Percentiles rank a stretch among this genome's conserved stretches.
These are phyloP conservation scores for Pyrenochaeta sp. DNA, from an alignment of 2,329 filamentous ascomycete species.

Conservation along the genomic window DNA sequence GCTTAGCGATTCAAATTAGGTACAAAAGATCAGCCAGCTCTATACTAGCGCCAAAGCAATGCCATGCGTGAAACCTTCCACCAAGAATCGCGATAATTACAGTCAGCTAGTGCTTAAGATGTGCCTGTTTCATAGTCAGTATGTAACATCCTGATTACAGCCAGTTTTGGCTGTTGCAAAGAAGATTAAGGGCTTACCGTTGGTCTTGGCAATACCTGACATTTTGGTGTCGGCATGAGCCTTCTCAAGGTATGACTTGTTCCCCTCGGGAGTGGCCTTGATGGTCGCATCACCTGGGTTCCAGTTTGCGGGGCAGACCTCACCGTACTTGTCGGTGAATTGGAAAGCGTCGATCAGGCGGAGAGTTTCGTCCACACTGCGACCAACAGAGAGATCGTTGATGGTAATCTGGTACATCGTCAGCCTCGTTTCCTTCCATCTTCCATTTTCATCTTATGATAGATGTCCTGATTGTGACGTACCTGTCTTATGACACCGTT, in stretches of 20 bases:
- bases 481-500: conserved; percentile 64
- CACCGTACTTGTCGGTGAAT: conserved; percentile 53
- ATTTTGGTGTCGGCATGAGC: conserved; percentile 46
- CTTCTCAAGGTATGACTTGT: conserved; percentile 48
- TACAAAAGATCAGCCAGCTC: conserved; percentile 5
- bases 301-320: conserved; percentile 54
- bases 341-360: conserved; percentile 62
- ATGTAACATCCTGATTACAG: too few relatives aligned
- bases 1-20: not conserved
- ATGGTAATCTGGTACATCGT: conserved; percentile 61
- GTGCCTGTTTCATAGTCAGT: too few relatives aligned
- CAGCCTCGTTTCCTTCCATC: conserved; percentile 8
- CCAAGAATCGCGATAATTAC: too few relatives aligned
- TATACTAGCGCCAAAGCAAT: conserved; percentile 24
- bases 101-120: too few relatives aligned
- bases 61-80: too few relatives aligned
- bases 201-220: conserved; percentile 37
- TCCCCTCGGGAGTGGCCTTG: conserved; percentile 51
- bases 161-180: too few relatives aligned
- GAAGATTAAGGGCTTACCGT: conserved; percentile 28
- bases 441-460: not conserved
- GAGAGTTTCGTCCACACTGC: conserved; percentile 69
- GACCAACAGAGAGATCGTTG: conserved; percentile 71
- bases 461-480: conserved; percentile 11
- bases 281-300: conserved; percentile 50